These are phyloP conservation scores for Magnaporthiopsis rhizophila DNA, from an alignment of 2,329 filamentous ascomycete genomes.

Conservation along the genomic window DNA sequence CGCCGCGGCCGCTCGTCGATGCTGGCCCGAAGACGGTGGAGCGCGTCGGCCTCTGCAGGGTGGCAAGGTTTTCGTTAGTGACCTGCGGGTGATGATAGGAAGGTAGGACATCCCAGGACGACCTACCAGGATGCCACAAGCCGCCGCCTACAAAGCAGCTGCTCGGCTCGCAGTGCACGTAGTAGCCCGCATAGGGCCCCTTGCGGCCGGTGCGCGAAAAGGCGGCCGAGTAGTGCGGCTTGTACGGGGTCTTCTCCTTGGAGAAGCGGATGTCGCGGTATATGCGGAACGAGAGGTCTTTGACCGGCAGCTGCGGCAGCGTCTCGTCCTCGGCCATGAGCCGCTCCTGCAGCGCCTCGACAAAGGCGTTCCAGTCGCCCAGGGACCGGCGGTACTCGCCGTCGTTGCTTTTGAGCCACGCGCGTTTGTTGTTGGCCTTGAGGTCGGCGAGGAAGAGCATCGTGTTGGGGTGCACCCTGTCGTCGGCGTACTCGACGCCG, in stretches of 20 bases:
- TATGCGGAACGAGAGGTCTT: constrained; percentile 82
- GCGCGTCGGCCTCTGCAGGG: constrained; percentile 55
- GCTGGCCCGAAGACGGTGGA: constrained; percentile 60
- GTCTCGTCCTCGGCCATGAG: constrained; percentile 64
- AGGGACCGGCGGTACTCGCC: constrained; percentile 69
- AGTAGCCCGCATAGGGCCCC: constrained; percentile 82
- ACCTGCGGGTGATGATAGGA: background rate
- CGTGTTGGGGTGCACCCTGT: constrained; percentile 49
- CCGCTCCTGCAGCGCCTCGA: constrained; percentile 62
- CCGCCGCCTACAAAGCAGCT: constrained; percentile 69
- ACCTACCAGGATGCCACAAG: constrained; percentile 57
- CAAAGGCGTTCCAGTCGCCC: constrained; percentile 74
- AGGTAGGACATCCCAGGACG: background rate
- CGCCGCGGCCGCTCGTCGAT: constrained; percentile 66
- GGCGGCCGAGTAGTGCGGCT: constrained; percentile 73
- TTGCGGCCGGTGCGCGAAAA: constrained; percentile 86
- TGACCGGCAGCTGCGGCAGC: constrained; percentile 75
- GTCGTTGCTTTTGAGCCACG: constrained; percentile 63
- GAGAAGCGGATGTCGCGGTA: constrained; percentile 81
- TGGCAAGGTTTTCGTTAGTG: background rate
- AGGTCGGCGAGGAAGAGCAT: constrained; percentile 50
- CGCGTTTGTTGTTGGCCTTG: constrained; percentile 49
- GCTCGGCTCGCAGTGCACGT: constrained; percentile 70
- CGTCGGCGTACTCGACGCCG: constrained; percentile 41
- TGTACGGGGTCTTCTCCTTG: constrained; percentile 81